phyloP scores from a whole-genome alignment of 176 grass and related monocot species.

The Olyra latifolia region DNA sequence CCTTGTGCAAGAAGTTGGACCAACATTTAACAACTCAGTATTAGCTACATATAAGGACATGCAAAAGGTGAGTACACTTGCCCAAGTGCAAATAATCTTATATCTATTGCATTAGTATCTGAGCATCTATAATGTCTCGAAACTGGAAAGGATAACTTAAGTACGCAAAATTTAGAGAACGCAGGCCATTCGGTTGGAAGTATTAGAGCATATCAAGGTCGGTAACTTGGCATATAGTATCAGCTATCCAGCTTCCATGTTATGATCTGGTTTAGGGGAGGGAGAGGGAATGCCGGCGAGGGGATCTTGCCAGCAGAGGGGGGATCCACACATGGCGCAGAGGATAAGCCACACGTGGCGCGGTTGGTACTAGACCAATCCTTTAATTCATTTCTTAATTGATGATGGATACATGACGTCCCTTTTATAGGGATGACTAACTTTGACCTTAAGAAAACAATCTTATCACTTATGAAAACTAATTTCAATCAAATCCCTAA shows the following conservation, averaged over 20 bases:
- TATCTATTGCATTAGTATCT: not conserved
- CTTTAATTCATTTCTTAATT: no score
- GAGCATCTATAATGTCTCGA: not conserved
- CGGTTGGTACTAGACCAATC: no score
- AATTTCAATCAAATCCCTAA: no score
- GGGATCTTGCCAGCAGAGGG: no score
- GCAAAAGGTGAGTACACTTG: not conserved
- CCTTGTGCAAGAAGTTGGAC: not conserved
- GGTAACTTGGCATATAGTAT: not conserved
- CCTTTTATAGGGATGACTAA: no score
- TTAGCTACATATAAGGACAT: not conserved
- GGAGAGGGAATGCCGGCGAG: no score
- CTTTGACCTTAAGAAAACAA: no score
- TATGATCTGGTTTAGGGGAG: no score
- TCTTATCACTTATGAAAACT: no score
- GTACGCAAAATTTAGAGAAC: not conserved
- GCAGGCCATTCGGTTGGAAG: not conserved
- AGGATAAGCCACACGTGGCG: no score
- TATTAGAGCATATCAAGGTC: not conserved
- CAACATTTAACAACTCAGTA: not conserved
- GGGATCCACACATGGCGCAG: no score
- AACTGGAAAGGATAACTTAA: not conserved
- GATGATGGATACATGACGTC: no score
- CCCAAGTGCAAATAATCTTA: not conserved
- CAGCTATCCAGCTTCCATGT: not conserved